A percentile compares a stretch with the other conserved stretches of the same genome.
These are phyloP conservation scores for Rhizomucor pusillus DNA, from an alignment of 371 early-diverging fungal species.

Conservation along the genomic window DNA sequence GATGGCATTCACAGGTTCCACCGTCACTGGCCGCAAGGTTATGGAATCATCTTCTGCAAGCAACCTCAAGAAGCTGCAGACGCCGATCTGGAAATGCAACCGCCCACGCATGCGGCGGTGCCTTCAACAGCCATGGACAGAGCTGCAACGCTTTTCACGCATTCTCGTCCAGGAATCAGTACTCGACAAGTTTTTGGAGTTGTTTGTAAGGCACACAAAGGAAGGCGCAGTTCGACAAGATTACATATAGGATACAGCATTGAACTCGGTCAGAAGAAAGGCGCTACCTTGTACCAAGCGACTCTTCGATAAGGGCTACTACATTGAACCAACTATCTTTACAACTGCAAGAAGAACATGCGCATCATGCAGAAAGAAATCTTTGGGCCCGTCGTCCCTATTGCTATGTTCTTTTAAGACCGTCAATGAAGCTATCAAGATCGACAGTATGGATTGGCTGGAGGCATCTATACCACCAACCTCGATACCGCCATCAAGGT, in stretches of 20 bases:
- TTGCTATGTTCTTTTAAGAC: slow-evolving; percentile 73
- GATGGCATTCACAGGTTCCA: slow-evolving; percentile 72
- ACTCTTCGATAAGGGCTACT: slow-evolving; percentile 70
- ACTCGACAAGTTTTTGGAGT: slow-evolving; percentile 66
- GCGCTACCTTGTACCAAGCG: slow-evolving; percentile 59
- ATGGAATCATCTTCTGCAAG: slow-evolving; percentile 62
- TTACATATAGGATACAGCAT: slow-evolving; percentile 66
- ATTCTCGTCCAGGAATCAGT: slow-evolving; percentile 80
- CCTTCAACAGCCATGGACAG: slow-evolving; percentile 84
- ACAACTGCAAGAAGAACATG: slow-evolving; percentile 62
- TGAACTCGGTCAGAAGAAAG: slow-evolving; percentile 55
- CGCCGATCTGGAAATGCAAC: slow-evolving; percentile 79
- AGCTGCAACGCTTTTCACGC: slow-evolving; percentile 85
- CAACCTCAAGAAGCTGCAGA: slow-evolving; percentile 76
- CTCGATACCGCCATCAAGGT: slow-evolving; percentile 61
- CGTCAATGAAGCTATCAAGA: slow-evolving; percentile 73
- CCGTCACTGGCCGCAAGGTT: slow-evolving; percentile 68
- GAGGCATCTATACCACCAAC: slow-evolving; percentile 77
- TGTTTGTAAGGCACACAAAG: slow-evolving; percentile 61
- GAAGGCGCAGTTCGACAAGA: slow-evolving; percentile 72
- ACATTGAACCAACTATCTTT: slow-evolving; percentile 80
- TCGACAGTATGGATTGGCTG: slow-evolving; percentile 84
- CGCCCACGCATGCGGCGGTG: slow-evolving; percentile 64
- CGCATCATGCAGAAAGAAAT: slow-evolving; percentile 79
- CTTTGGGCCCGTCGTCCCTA: slow-evolving; percentile 89